Base-by-base conservation (phyloP, 768 basidiomycete species). In the Lentinula raphanica region DNA sequence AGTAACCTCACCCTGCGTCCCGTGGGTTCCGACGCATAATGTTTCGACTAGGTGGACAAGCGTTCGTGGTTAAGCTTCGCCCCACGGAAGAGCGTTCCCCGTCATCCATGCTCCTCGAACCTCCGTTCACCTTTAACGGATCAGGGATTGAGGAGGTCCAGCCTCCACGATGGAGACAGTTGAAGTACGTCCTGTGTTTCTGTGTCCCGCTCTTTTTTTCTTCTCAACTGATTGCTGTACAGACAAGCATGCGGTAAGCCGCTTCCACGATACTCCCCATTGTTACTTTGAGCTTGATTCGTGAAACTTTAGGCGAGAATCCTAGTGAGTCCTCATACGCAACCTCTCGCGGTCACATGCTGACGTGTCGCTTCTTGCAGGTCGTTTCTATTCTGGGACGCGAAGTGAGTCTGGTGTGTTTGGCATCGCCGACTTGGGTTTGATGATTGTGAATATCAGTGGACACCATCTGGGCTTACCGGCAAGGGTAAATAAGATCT, bases 381-480 rank as follows among this genome's bases (percentile, higher is more conserved):
- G 29, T 21, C 55, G 59, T 8, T n/a, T 54, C 3, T 50, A 50
- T 35, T 40, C 35, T 36, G 58, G 44, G 21, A 58, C 58, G 32
- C 28, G 79, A 38, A 80, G 28, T 53, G 23, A 35, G 28, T 35
- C 17, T 32, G 0, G 21, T 36, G 50, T 32, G 23, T 27, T 13
- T 15, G 21, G 12, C 21, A 5, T 53, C n/a, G 7, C 1, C 17
- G 11, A 27, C 17, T 13, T 36, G n/a, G 21, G 3, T 27, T 7
- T 36, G 11, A 39, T 51, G 9, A 19, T n/a, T 9, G 13, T 25
- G 12, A 11, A n/a, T 44, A 9, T 44, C 21, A 53, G 50, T 79
- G 78, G 79, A 80, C 56, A 77, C 67, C 13, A 60, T 74, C 28
- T 82, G 80, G 80, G 74, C 71, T 28, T 83, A 82, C 66, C 79